phyloP scores from a whole-genome alignment of 1,284 basidiomycete genomes.

The Ganoderma boninense region DNA sequence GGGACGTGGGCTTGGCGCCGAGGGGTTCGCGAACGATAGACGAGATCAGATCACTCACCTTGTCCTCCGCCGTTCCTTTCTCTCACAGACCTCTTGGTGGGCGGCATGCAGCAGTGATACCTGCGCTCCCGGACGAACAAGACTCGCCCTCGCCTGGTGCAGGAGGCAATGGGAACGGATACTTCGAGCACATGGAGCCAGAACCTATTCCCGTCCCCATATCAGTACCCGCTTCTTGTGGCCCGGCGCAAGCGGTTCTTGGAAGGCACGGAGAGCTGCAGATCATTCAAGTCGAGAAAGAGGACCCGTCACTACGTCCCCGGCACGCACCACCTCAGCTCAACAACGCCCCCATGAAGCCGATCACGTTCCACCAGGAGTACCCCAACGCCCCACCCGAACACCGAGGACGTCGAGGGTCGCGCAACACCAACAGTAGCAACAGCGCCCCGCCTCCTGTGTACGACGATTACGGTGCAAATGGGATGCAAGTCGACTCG shows the following conservation, averaged over 20 bases:
- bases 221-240: conserved; percentile 11
- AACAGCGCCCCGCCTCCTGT: conserved; percentile 27
- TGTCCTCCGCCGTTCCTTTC: conserved; percentile 17
- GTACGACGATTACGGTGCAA: conserved; percentile 33
- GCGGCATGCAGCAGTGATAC: conserved; percentile 79
- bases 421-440: conserved; percentile 34
- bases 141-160: conserved; percentile 43
- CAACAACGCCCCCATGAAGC: conserved; percentile 33
- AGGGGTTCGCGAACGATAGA: conserved; percentile 10
- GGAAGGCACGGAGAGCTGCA: conserved; percentile 37
- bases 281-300: conserved; percentile 40
- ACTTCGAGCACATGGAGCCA: conserved; percentile 22
- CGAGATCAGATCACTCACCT: conserved; percentile 25
- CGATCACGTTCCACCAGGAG: conserved; percentile 42
- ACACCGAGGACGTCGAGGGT: conserved; percentile 27
- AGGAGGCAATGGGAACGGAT: conserved; percentile 20
- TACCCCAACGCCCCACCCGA: conserved; percentile 36
- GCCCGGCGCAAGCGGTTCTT: conserved; percentile 21
- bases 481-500: conserved; percentile 23
- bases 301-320: conserved; percentile 32
- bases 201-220: conserved; percentile 4
- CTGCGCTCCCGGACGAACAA: conserved; percentile 76
- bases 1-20: conserved; percentile 4
- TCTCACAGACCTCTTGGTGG: conserved; percentile 70
- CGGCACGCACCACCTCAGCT: conserved; percentile 28